Evolutionary conservation across 2,329 filamentous ascomycete species (phyloP).

Genomic region (Aulographum hederae): DNA sequence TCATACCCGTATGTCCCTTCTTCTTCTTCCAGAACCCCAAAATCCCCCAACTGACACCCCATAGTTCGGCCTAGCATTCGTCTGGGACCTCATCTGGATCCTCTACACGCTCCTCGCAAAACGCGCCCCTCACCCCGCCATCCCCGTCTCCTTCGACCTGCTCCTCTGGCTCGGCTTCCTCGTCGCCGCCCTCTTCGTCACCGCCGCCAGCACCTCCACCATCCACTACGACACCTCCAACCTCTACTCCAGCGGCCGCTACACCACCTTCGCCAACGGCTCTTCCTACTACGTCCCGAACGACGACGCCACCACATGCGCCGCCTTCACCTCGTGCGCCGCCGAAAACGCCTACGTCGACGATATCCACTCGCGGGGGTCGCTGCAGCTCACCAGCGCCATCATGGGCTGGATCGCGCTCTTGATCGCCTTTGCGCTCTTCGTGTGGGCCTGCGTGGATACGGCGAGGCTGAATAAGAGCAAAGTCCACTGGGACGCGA

Average conservation of each 20-base stretch:
- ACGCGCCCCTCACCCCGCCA: neutral
- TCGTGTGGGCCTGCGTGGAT: constrained; percentile 20
- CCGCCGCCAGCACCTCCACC: neutral
- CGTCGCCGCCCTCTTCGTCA: neutral
- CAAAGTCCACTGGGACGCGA: neutral
- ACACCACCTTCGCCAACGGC: neutral
- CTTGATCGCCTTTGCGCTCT: constrained; percentile 15
- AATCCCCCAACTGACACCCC: neutral
- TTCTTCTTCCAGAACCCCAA: neutral
- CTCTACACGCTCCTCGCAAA: neutral
- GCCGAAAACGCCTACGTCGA: neutral
- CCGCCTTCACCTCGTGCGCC: neutral
- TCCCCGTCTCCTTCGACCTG: constrained; percentile 1
- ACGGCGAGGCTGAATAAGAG: constrained; percentile 4
- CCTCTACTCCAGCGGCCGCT: neutral
- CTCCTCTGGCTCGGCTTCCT: constrained; percentile 1
- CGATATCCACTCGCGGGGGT: neutral
- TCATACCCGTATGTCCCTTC: neutral
- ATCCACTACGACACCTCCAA: neutral
- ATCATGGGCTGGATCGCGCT: neutral
- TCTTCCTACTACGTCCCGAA: neutral
- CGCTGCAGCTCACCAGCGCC: neutral
- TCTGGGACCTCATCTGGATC: neutral
- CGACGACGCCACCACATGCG: neutral
- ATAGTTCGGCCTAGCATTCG: neutral